Evolutionary conservation across 768 basidiomycete genomes (phyloP).

Genomic region (Mycena belliarum): DNA sequence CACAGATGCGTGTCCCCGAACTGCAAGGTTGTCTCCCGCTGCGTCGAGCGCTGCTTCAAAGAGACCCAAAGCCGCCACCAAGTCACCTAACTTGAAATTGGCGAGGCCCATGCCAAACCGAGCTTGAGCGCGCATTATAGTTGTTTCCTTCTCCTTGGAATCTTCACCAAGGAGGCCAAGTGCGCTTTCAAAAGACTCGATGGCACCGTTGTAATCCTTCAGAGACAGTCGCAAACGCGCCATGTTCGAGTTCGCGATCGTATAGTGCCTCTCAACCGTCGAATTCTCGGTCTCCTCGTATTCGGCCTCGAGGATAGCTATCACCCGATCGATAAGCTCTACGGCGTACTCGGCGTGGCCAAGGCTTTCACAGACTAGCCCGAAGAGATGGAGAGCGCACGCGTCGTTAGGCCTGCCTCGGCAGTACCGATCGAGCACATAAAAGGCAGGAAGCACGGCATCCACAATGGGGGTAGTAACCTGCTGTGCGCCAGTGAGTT

Average conservation of each 20-base stretch:
- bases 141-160: conserved; percentile 28
- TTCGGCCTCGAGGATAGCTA: conserved; percentile 73
- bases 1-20: conserved; percentile 72
- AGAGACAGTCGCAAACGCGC: conserved; percentile 73
- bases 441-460: conserved; percentile 74
- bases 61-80: conserved; percentile 59
- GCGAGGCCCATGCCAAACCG: conserved; percentile 75
- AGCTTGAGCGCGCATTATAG: conserved; percentile 58
- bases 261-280: conserved; percentile 74
- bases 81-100: conserved; percentile 61
- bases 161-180: conserved; percentile 67
- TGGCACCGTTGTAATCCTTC: conserved; percentile 57
- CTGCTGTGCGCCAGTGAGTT: conserved; percentile 27
- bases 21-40: conserved; percentile 44
- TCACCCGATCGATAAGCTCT: conserved; percentile 59
- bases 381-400: conserved; percentile 79
- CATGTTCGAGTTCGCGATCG: conserved; percentile 78
- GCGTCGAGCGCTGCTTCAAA: conserved; percentile 70
- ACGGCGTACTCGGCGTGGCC: conserved; percentile 67
- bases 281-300: conserved; percentile 90
- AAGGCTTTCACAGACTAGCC: conserved; percentile 82
- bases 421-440: conserved; percentile 76
- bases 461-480: conserved; percentile 33
- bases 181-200: conserved; percentile 71
- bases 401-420: conserved; percentile 68